Evolutionary conservation across 2,329 filamentous ascomycete genomes (phyloP), one percentile per base, ranked within the genome.

Genomic region (Colletotrichum destructivum): DNA sequence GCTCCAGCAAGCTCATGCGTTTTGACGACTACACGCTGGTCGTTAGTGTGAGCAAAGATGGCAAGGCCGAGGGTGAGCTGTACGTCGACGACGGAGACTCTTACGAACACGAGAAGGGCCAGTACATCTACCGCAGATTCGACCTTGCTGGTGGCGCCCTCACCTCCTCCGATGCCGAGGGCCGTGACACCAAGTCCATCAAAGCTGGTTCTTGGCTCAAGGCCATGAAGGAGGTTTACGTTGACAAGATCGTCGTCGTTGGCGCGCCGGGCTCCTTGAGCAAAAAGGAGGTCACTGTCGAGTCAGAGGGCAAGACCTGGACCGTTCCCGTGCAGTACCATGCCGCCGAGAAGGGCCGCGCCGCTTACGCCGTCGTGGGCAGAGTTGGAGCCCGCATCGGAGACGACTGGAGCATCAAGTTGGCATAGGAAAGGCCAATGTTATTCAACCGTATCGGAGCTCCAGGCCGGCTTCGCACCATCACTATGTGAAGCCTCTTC

Each of bases 11-110:
- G 23, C 87, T 98, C 56, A 98, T 98, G 96, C 93, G 90, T 77
- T 97, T 91, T 82, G 96, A 99, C 80, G 95, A 97, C 51, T 98
- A 98, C 84, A 99, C 96, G 0, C 89, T 99, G 1, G 91, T 99
- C 2, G 87, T 98, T 2, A 89, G 90, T 0, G 85, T 97, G 42
- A 91, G 92, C 64, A 89, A 91, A 76, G 73, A 75, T 60, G 86
- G 83, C 23, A 68, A 78, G 6, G 94, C 96, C 0, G 89, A 92
- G 59, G 96, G 96, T 38, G 92, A 93, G 60, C 85, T 99, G 9
- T 99, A 99, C 78, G 86, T 94, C 40, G 96, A 99, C 78, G 96
- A 99, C 75, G 96, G 96, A 59, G 95, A 98, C 82, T 93, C 93
- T 0, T 99, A 95, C 76, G 94, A 98, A 66, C 95, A 94, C 79